These are phyloP conservation scores for Plectosphaerella sp. DNA, from an alignment of 2,329 filamentous ascomycete species.

Conservation along the genomic window DNA sequence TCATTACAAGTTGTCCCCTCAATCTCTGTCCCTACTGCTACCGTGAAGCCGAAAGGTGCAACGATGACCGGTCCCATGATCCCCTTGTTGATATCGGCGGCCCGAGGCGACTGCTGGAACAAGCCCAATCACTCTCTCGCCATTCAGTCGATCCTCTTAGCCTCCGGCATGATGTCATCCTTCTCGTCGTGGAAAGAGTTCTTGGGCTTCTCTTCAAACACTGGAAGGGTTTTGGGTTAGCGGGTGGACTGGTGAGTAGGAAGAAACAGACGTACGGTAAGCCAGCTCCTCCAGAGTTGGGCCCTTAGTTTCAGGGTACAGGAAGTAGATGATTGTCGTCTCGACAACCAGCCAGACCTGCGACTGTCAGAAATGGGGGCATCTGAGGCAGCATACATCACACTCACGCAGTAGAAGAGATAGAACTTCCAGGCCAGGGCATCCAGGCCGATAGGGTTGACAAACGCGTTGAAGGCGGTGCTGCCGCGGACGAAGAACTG, in stretches of 20 bases:
- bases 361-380: constrained; percentile 11
- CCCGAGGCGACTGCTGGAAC: no score
- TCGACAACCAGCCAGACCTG: constrained; percentile 16
- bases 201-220: constrained; percentile 1
- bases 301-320: constrained; percentile 57
- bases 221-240: not conserved
- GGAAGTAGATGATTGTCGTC: constrained; percentile 38
- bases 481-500: constrained; percentile 16
- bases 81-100: no score
- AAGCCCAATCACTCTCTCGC: no score
- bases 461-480: constrained; percentile 21
- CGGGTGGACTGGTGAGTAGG: not conserved
- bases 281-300: constrained; percentile 63
- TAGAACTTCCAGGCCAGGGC: constrained; percentile 50
- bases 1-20: no score
- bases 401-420: constrained; percentile 41
- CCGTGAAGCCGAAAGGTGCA: no score
- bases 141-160: not conserved
- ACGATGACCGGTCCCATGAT: no score
- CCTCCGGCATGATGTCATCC: not conserved
- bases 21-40: no score
- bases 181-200: not conserved
- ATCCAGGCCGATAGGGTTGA: constrained; percentile 45
- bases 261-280: not conserved
- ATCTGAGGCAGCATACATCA: constrained; percentile 26